A percentile compares a stretch with the other conserved stretches of the same genome.
Evolutionary conservation across 192 early-diverging fungal genomes (phyloP).

Genomic region (Lunasporangiospora selenospora): DNA sequence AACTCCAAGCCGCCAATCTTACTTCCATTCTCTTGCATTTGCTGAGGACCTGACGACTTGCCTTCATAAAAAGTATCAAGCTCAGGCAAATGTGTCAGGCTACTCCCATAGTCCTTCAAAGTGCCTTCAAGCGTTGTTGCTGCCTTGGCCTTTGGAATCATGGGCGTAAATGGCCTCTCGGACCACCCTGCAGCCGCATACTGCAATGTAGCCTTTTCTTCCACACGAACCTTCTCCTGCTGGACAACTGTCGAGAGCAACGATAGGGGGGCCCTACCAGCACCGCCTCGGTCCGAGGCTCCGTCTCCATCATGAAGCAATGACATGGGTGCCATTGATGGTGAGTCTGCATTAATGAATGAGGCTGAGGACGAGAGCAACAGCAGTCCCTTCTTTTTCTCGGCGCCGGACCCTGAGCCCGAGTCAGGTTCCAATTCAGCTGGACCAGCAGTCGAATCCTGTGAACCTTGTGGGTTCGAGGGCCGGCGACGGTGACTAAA

Average conservation of each 20-base stretch:
- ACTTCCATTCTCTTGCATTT: too few species aligned
- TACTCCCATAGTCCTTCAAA: too few species aligned
- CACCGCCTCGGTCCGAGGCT: too few species aligned
- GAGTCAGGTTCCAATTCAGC: too few species aligned
- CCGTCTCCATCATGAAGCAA: too few species aligned
- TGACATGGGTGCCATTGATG: slow-evolving; percentile 5
- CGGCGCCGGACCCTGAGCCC: background rate
- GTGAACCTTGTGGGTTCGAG: slow-evolving; percentile 19
- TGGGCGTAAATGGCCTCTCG: slow-evolving; percentile 31
- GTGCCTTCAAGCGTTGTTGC: too few species aligned
- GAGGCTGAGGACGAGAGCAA: slow-evolving; percentile 34
- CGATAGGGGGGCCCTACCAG: slow-evolving; percentile 8
- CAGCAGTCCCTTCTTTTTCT: slow-evolving; percentile 3
- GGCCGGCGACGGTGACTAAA: slow-evolving; percentile 22
- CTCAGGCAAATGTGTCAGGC: too few species aligned
- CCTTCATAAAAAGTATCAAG: too few species aligned
- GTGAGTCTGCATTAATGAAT: slow-evolving; percentile 30
- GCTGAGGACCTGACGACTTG: too few species aligned
- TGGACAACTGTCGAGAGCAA: slow-evolving; percentile 37
- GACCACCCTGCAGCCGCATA: slow-evolving; percentile 43
- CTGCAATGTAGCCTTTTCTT: slow-evolving; percentile 24
- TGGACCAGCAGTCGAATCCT: too few species aligned
- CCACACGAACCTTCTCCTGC: slow-evolving; percentile 39
- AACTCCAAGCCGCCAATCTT: too few species aligned
- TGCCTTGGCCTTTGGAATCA: slow-evolving; percentile 10